phyloP scores from a whole-genome alignment of 805 yeast species.

The Spathaspora arborariae region DNA sequence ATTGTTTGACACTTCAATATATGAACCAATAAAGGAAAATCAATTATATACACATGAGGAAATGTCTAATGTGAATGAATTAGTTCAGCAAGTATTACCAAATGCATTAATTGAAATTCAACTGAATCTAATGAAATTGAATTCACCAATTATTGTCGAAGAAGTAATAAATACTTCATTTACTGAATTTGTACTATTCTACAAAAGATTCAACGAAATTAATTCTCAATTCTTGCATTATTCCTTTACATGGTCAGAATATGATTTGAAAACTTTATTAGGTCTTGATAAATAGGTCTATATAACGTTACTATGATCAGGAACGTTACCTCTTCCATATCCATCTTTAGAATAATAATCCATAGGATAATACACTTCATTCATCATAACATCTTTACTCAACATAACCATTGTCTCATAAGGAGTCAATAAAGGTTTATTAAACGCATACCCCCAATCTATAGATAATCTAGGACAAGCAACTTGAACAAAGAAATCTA shows the following conservation, averaged over 20 bases:
- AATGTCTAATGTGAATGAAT: slow-evolving; percentile 40
- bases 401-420: slow-evolving; percentile 93
- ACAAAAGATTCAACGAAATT: slow-evolving; percentile 35
- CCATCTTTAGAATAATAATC: slow-evolving; percentile 90
- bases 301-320: slow-evolving; percentile 33
- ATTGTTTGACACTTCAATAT: slow-evolving; percentile 56
- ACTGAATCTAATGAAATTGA: slow-evolving; percentile 49
- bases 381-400: slow-evolving; percentile 66
- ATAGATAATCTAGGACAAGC: slow-evolving; percentile 96
- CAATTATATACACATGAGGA: slow-evolving; percentile 46
- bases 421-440: slow-evolving; percentile 87
- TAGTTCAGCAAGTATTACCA: slow-evolving; percentile 52
- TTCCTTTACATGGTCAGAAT: slow-evolving; percentile 49
- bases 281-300: slow-evolving; percentile 31
- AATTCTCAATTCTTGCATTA: slow-evolving; percentile 31
- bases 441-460: slow-evolving; percentile 98
- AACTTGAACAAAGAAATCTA: slow-evolving; percentile 94
- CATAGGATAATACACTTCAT: slow-evolving; percentile 79
- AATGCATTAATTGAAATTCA: slow-evolving; percentile 59
- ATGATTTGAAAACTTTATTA: slow-evolving; percentile 64
- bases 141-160: slow-evolving; percentile 61
- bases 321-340: slow-evolving; percentile 82
- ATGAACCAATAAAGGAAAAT: slow-evolving; percentile 63
- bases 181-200: slow-evolving; percentile 46
- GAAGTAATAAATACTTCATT: slow-evolving; percentile 51